Conservation (phyloP, 768 basidiomycete species). For the Phanerochaete sordida region DNA sequence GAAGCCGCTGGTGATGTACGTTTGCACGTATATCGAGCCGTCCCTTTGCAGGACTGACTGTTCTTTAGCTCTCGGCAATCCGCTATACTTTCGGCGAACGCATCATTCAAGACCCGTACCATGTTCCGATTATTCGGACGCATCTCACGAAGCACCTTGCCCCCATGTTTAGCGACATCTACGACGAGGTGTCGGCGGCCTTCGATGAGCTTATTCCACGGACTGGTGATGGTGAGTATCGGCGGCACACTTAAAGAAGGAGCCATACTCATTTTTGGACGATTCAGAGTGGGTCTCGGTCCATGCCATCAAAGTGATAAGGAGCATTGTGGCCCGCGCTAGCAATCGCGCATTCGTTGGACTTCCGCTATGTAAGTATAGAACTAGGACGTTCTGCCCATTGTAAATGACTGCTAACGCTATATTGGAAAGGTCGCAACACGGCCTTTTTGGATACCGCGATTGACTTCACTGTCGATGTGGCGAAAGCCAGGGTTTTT, state of each 20-base stretch:
- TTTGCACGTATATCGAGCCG: background rate
- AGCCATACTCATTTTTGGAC: background rate
- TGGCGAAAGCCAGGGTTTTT: conserved; percentile 18
- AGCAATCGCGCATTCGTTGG: conserved; percentile 49
- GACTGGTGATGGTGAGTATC: background rate
- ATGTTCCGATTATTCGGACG: conserved; percentile 2
- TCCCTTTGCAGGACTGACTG: background rate
- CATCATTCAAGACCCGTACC: conserved; percentile 2
- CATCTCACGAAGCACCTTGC: conserved; percentile 5
- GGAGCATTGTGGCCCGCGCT: conserved; percentile 34
- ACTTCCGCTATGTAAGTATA: conserved; percentile 36
- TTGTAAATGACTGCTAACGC: background rate
- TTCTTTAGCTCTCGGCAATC: background rate
- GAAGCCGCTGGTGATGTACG: conserved; percentile 36
- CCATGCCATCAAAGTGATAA: conserved; percentile 14
- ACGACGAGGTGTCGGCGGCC: conserved; percentile 18
- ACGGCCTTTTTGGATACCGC: conserved; percentile 32
- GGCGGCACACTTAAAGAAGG: background rate
- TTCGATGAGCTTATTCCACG: conserved; percentile 21
- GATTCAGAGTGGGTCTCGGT: conserved; percentile 6
- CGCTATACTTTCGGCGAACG: conserved; percentile 3
- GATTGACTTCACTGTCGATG: conserved; percentile 27
- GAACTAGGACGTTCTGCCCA: background rate
- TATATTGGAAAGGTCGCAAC: conserved; percentile 32
- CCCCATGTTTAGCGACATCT: conserved; percentile 15